These are phyloP conservation scores for Blastocladiella britannica DNA, from an alignment of 192 early-diverging fungal genomes.

Conservation along the genomic window DNA sequence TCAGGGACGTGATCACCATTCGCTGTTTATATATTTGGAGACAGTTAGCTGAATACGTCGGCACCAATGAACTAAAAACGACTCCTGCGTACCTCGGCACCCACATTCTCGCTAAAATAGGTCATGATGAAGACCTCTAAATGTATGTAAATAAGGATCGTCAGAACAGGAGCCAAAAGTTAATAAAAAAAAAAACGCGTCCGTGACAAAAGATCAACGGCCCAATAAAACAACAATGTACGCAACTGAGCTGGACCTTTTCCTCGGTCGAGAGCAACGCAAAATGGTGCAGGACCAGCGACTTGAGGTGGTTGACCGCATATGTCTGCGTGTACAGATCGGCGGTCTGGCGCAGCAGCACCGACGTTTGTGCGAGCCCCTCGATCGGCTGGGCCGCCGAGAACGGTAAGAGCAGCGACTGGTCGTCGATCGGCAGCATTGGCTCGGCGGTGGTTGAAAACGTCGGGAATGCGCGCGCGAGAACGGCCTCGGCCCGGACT, in stretches of 20 bases:
- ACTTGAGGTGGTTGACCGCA: slow-evolving; percentile 30
- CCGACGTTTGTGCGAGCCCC: not conserved
- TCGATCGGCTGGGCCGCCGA: not conserved
- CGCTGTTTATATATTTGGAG: slow-evolving; percentile 23
- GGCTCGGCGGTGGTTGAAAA: not conserved
- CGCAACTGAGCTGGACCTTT: slow-evolving; percentile 30
- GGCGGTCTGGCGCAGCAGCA: not conserved
- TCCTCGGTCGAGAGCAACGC: slow-evolving; percentile 23
- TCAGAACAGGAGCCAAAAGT: slow-evolving; percentile 5
- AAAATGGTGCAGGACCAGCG: slow-evolving; percentile 36
- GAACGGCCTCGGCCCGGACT: not conserved
- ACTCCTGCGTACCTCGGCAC: slow-evolving; percentile 7
- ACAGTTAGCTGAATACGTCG: slow-evolving; percentile 37
- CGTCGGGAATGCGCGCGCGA: not conserved
- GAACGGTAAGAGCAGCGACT: not conserved
- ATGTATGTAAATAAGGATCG: slow-evolving; percentile 2
- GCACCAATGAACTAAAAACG: slow-evolving; percentile 18
- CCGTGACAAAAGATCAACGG: not conserved
- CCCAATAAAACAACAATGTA: not conserved
- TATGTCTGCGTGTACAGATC: slow-evolving; percentile 13
- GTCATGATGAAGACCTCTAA: slow-evolving; percentile 1
- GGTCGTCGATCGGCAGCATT: not conserved
- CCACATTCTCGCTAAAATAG: slow-evolving; percentile 4
- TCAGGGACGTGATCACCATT: slow-evolving; percentile 34
- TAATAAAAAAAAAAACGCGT: slow-evolving; percentile 2